Base-by-base conservation (phyloP, 257 asterid species). In the Thymus mandschuricus region DNA sequence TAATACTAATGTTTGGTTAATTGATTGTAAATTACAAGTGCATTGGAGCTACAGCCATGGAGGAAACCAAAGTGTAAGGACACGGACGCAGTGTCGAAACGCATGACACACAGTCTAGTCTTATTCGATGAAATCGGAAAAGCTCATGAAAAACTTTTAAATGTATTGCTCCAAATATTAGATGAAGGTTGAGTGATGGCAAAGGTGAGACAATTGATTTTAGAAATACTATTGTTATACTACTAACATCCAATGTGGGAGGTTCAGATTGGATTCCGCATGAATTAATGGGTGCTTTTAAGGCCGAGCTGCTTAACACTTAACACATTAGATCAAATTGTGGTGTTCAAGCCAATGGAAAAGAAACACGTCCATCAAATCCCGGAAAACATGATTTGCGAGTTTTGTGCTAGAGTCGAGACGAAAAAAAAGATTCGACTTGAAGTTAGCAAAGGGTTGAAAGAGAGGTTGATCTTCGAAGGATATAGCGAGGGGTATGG, bases 231-330 rank as follows among this genome's bases (percentile, higher is more conserved):
- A 34, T 34, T 1, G 38, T 34, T 1, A 34, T 34, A 34, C 38
- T 34, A 34, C 38, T 34, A 34, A 34, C 38, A 34, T 34, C 38
- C 2, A 34, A 2, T 34, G 38, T 34, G 38, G 38, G 4, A 34
- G 38, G 38, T 21, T 21, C 21, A 21, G 0, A 21, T 21, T 21
- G 21, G 38, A 34, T 1, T 34, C 4, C 38, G 4, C 1, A 34
- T 2, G 38, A 34, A 34, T 34, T 34, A 3, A 34, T 1, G 38
- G 38, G 4, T 0, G 38, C 38, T 34, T 34, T 86, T 80, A 79
- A 86, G 84, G 86, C 91, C 1, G 96, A 89, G 71, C 81, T 86
- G 35, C 60, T 89, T 71, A 89, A 89, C 69, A 81, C 60, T 89
- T 69, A 89, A 89, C 69, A 81, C 89, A 64, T 50, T 86, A 51